Evolutionary conservation across 495 filamentous ascomycete species (phyloP), one percentile per base, ranked within the genome.

Genomic region (Lophiotrema nucula): DNA sequence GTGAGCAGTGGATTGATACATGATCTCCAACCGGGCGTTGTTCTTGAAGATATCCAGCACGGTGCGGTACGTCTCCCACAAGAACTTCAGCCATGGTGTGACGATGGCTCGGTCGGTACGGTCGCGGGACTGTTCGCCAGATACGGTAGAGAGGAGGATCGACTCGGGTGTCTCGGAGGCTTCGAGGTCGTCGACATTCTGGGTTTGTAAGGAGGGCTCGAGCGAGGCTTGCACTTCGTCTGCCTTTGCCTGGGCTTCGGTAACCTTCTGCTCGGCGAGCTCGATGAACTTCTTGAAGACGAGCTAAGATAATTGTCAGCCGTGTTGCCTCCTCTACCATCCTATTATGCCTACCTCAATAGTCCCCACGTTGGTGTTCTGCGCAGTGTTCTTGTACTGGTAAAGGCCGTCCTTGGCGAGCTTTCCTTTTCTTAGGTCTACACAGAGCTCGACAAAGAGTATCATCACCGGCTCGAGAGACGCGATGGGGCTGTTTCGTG

Each of bases 61-160:
- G 49, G 93, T 98, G 33, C 93, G 90, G 76, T 98, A 98, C n/a
- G 93, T 96, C 77, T 98, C 95, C 93, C 93, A 98, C 54, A 98
- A 80, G 70, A 98, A 98, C 77, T 98, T 98, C 62, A 98, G 82
- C 93, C 95, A 98, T 44, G 93, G 93, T 49, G 93, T 98, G 43
- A 98, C 93, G 64, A 98, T 92, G 62, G 93, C 93, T 66, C 93
- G 86, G 77, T 97, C 93, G 67, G 93, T 98, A 56, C 93, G 88
- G 72, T 98, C 93, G 59, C 86, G 86, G 35, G 92, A 95, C 74
- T 97, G 93, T 72, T 98, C 93, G 60, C 93, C 95, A 19, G 93
- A 98, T 53, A 98, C 93, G 48, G 93, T 98, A 52, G 93, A 95
- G 13, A 98, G 81, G 53, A 98, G 85, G 71, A 98, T 97, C 26